phyloP scores from a whole-genome alignment of 768 basidiomycete genomes.

The Leucocoprinus sp. region DNA sequence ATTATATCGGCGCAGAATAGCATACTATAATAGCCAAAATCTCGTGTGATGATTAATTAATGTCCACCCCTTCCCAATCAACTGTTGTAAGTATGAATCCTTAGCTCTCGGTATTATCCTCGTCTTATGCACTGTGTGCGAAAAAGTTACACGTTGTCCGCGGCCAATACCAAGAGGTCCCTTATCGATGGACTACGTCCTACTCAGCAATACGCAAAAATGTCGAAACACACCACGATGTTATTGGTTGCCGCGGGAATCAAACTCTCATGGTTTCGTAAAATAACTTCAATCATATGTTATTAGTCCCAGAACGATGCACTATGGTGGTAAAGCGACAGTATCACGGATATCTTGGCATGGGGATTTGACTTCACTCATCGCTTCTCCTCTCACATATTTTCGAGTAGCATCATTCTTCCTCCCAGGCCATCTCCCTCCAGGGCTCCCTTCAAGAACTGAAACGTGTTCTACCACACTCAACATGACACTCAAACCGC shows the following conservation, averaged over 20 bases:
- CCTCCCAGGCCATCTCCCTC: constrained; percentile 2
- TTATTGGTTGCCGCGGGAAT: constrained; percentile 7
- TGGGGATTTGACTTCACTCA: constrained; percentile 7
- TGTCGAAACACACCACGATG: background rate
- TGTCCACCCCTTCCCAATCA: constrained; percentile 10
- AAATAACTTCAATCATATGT: constrained; percentile 13
- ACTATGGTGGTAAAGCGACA: constrained; percentile 14
- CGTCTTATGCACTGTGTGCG: constrained; percentile 10
- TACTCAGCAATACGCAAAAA: constrained; percentile 3
- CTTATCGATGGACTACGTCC: constrained; percentile 4
- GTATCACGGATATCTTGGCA: constrained; percentile 13
- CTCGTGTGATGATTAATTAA: constrained; percentile 9
- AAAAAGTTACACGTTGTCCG: constrained; percentile 19
- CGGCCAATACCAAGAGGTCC: constrained; percentile 6
- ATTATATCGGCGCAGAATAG: constrained; percentile 7
- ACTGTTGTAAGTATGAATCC: constrained; percentile 13
- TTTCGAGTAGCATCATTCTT: constrained; percentile 2
- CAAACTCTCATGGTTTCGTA: constrained; percentile 13
- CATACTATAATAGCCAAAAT: constrained; percentile 4
- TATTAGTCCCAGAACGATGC: constrained; percentile 10
- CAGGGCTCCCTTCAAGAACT: no score
- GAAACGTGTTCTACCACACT: background rate
- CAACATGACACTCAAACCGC: no score
- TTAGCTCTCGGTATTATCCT: constrained; percentile 7
- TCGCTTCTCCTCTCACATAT: constrained; percentile 8